Base-by-base conservation (phyloP, 108 stramenopile genomes). In the Skeletonema costatum region DNA sequence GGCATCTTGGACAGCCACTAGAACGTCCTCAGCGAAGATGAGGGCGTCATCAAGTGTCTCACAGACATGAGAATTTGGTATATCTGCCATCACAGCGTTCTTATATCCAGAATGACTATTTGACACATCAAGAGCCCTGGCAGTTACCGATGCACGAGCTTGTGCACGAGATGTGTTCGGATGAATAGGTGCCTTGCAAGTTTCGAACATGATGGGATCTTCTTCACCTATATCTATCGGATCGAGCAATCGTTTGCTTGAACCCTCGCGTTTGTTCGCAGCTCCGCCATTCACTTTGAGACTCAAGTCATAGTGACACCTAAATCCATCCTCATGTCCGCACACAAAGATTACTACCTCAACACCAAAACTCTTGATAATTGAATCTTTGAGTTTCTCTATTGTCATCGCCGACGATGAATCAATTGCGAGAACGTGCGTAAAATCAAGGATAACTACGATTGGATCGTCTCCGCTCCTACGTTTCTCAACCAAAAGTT, bases 331-430 rank as follows among this genome's bases (percentile, higher is more conserved):
- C 13, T 56, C 67, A 29, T 72, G 59, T 10, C 92, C 92, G 7
- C 85, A 82, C 6, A 90, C 92, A 64, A 89, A 90, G 6, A 92
- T 71, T 35, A 62, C 68, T 10, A 89, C 41, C 38, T 85, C 76
- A 10, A 89, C 72, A 10, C 73, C 31, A 69, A 74, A 86, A 16
- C 75, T 71, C 14, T 74, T 81, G 30, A 68, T 67, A 32, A 92
- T 78, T 17, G 65, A 68, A 5, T 68, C 41, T 44, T 90, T 89
- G 12, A 92, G 69, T 48, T 92, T 92, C 51, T 74, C 77, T 46
- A 92, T 87, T 21, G 87, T 76, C 60, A 89, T 89, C 13, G 89
- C 92, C 53, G 89, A 88, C 9, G 87, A 88, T 13, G 87, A 87
- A 70, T 93, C 90, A 19, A 93, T 81, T 19, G 90, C 90, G 3